phyloP scores from a whole-genome alignment of 306 rosid genomes.

The Vicia faba region DNA sequence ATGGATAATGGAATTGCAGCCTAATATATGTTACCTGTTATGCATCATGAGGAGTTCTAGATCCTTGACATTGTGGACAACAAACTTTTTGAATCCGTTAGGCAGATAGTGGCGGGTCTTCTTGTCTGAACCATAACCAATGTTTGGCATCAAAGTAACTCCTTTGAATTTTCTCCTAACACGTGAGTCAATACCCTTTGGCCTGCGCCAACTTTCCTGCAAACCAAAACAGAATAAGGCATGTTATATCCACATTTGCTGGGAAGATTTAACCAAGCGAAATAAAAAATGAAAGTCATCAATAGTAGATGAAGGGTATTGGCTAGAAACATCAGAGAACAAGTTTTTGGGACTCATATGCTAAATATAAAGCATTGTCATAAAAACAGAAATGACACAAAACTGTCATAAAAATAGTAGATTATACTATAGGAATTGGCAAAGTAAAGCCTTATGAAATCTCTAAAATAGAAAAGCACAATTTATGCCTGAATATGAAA shows the following conservation, averaged over 20 bases:
- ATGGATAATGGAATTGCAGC: too few relatives aligned
- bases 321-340: background rate
- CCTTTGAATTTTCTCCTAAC: slow-evolving; percentile 87
- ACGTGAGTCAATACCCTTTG: slow-evolving; percentile 88
- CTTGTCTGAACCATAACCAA: slow-evolving; percentile 85
- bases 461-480: too few relatives aligned
- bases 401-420: too few relatives aligned
- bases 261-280: too few relatives aligned
- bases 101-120: slow-evolving; percentile 82
- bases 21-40: slow-evolving; percentile 49
- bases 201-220: slow-evolving; percentile 66
- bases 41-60: slow-evolving; percentile 78
- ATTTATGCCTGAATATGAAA: too few relatives aligned
- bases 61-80: slow-evolving; percentile 71
- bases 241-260: too few relatives aligned
- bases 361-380: background rate
- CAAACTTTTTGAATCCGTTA: slow-evolving; percentile 81
- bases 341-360: too few relatives aligned
- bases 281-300: background rate
- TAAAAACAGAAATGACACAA: background rate
- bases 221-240: background rate
- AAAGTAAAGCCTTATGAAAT: too few relatives aligned
- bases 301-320: background rate
- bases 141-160: slow-evolving; percentile 73
- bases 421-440: too few relatives aligned